Base-by-base conservation (phyloP, 2,329 filamentous ascomycete species). In the Colletotrichum tanaceti region DNA sequence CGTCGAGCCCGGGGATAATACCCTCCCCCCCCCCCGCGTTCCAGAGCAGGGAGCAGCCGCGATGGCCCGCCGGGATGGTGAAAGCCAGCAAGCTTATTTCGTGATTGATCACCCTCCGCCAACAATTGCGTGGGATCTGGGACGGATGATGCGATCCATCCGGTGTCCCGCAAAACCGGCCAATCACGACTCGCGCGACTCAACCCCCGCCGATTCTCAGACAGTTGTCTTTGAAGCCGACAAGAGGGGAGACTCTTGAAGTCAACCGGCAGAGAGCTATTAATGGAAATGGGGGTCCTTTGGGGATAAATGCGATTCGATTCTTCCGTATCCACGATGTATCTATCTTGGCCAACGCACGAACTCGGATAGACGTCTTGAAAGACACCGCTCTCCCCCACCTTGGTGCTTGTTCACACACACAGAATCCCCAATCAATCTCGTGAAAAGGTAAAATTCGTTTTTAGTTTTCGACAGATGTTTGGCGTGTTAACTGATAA, bases 71-170 rank as follows among this genome's bases (percentile, higher is more conserved):
- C 44, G 54, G 18, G 16, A 59, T 71, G 69, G 43, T 63, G 66
- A 68, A 41, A 71, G 53, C 20, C 13, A 24, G 16, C 24, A 22
- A 57, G n/a, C 54, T 11, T 46, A 71, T 71, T 71, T 66, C 69
- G 69, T 71, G 69, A 71, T 71, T 47, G 47, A 55, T 35, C 28
- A 38, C 9, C 60, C 38, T 44, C 44, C 38, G 35, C n/a, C 22
- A 16, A 38, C 28, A n/a, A 70, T 71, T 55, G 61, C 69, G 69
- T 70, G 38, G 38, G 57, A 65, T 71, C 41, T 49, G 39, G 20
- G 28, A 13, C 14, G 32, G 28, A 71, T 71, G 69, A 43, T 71
- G 69, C 58, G 60, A 71, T 66, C 54, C 14, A 7, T 3, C 10
- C 10, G 24, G 18, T 43, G 22, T 14, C 14, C 22, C 32, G 35